Percentiles rank a stretch among this genome's conserved stretches.
phyloP scores from a whole-genome alignment of 139 green algal species.

The Volvox africanus region DNA sequence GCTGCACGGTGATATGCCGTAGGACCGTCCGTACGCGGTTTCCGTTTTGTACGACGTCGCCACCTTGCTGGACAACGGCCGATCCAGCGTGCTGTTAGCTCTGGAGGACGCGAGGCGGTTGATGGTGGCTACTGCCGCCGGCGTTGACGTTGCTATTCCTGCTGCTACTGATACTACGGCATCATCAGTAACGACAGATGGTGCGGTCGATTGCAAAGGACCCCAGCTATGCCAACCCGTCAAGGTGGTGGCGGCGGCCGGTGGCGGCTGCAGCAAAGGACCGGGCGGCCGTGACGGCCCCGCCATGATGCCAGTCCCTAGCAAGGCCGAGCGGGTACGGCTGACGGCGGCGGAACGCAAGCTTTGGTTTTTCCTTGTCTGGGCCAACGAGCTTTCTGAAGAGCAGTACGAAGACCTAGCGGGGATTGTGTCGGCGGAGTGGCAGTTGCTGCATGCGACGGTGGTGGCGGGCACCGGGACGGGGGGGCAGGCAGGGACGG shows the following conservation, averaged over 20 bases:
- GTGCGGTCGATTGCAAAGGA: neutral
- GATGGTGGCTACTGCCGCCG: conserved; percentile 22
- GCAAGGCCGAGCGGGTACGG: neutral
- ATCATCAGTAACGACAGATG: neutral
- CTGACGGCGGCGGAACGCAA: conserved; percentile 66
- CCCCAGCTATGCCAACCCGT: neutral
- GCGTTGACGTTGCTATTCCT: too few relatives aligned
- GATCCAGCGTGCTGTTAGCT: conserved; percentile 58
- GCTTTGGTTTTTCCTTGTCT: conserved; percentile 71
- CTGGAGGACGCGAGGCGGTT: conserved; percentile 63
- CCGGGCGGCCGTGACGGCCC: neutral
- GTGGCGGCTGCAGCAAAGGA: neutral
- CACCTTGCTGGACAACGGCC: conserved; percentile 56
- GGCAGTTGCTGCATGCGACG: neutral
- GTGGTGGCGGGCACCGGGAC: conserved; percentile 20
- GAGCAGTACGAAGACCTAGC: conserved; percentile 17
- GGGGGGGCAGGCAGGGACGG: neutral
- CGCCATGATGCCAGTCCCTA: neutral
- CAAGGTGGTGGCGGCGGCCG: neutral
- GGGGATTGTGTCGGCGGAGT: conserved; percentile 15
- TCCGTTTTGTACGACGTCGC: conserved; percentile 64
- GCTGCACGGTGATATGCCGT: neutral
- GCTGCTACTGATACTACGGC: neutral
- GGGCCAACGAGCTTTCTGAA: conserved; percentile 69
- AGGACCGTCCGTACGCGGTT: conserved; percentile 51